Evolutionary conservation across 768 basidiomycete species (phyloP).

Genomic region (Rhizopogon vulgaris): DNA sequence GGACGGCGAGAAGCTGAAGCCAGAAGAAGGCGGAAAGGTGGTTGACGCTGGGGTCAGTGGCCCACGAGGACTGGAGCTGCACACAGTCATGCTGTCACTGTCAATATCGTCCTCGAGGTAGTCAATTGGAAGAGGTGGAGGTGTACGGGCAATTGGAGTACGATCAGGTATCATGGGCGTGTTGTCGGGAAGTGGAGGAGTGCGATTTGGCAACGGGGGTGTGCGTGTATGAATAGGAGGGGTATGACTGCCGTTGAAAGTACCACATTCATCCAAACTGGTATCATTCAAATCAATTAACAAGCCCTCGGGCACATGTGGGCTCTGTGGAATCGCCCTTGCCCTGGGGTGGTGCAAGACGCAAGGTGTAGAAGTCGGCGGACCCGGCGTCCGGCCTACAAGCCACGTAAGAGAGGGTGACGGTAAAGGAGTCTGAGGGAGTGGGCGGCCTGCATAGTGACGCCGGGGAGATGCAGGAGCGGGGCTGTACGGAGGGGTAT

Average conservation of each 20-base stretch:
- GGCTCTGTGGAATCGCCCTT: background rate
- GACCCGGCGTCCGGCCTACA: slow-evolving; percentile 16
- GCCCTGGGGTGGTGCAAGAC: background rate
- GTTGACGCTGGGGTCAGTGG: slow-evolving; percentile 26
- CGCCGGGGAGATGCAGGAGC: slow-evolving; percentile 22
- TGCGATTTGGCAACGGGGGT: slow-evolving; percentile 1
- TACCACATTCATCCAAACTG: slow-evolving; percentile 19
- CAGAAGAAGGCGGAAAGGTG: slow-evolving; percentile 21
- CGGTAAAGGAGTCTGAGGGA: slow-evolving; percentile 26
- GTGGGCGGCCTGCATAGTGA: slow-evolving; percentile 27
- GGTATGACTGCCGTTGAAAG: background rate
- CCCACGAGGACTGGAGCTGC: slow-evolving; percentile 19
- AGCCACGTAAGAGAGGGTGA: slow-evolving; percentile 29
- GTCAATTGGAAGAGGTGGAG: slow-evolving; percentile 16
- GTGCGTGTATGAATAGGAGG: background rate
- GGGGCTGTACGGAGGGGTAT: background rate
- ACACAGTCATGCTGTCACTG: slow-evolving; percentile 24
- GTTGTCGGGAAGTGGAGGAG: background rate
- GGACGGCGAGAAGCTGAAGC: slow-evolving; percentile 22
- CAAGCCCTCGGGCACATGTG: slow-evolving; percentile 38
- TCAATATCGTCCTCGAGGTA: slow-evolving; percentile 21
- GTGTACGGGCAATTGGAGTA: slow-evolving; percentile 2
- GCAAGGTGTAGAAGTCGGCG: background rate
- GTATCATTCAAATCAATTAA: slow-evolving; percentile 51
- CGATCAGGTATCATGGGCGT: slow-evolving; percentile 1